Evolutionary conservation across 2,329 filamentous ascomycete species (phyloP), one percentile per base, ranked within the genome.

Genomic region (Xylaria sp.): DNA sequence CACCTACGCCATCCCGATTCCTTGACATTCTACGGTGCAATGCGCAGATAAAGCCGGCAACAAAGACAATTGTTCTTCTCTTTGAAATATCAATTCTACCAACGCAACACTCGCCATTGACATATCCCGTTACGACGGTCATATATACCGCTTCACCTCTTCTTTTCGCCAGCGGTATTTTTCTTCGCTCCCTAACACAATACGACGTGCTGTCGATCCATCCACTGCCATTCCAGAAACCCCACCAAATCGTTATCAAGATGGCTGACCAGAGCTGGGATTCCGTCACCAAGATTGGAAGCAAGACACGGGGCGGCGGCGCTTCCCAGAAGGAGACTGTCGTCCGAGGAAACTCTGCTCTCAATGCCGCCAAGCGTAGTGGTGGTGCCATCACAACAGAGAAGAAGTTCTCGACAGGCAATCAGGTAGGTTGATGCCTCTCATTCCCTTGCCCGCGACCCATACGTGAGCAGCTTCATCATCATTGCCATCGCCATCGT

Each of bases 211-310:
- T 49, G 37, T 54, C 54, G 31, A 55, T 28, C 40, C 57, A 37
- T 59, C 60, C 56, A n/a, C n/a, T n/a, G n/a, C n/a, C 52, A 42
- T 70, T 68, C 63, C 73, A 72, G 64, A 71, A 79, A 68, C 64
- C 75, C 73, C 67, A 14, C 50, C 57, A 50, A 53, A 43, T 79
- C 71, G 71, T 85, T n/a, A n/a, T n/a, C 88, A 88, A 74, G 55
- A 87, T 90, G 86, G 83, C 86, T 75, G 92, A 66, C 0, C 60
- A 96, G n/a, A n/a, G n/a, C 74, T 98, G 94, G 94, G 91, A 97
- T 73, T 79, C 82, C 71, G 88, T 91, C 72, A 96, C 93, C 81
- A 96, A 95, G 86, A 98, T 99, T 76, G 95, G 95, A 75, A 92
- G 88, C 87, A 94, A 91, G 81, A 86, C 86, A 75, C 88, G 88